A percentile compares a stretch with the other conserved stretches of the same genome.
Evolutionary conservation across 208 protist species (phyloP).

Genomic region (Leptomonas seymouri): DNA sequence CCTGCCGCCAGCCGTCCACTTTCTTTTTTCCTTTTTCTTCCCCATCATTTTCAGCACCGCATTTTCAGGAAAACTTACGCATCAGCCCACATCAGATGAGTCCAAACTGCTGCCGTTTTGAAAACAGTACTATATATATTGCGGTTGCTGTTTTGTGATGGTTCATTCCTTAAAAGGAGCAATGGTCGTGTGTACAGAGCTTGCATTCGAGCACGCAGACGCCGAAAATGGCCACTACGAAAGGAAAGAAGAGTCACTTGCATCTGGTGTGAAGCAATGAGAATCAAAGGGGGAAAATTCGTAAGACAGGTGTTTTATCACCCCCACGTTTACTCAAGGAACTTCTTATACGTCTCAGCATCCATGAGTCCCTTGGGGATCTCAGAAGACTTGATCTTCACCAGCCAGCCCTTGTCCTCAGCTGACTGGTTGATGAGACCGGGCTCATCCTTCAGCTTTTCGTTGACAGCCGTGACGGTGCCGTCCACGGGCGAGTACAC

Average conservation of each 20-base stretch:
- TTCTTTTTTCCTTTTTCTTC: no score
- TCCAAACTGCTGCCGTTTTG: no score
- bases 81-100: no score
- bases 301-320: not conserved
- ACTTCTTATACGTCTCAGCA: conserved; percentile 86
- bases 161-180: not conserved
- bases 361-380: conserved; percentile 81
- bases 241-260: conserved; percentile 1
- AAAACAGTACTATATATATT: not conserved
- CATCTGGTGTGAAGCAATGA: not conserved
- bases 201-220: conserved; percentile 7
- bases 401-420: conserved; percentile 87
- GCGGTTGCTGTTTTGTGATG: not conserved
- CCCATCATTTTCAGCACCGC: no score
- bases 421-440: conserved; percentile 87
- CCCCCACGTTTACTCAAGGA: conserved; percentile 68
- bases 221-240: not conserved
- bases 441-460: conserved; percentile 83
- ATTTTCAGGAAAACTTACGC: no score
- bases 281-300: not conserved
- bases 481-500: conserved; percentile 89
- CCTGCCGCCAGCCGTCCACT: no score
- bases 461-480: conserved; percentile 85
- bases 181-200: not conserved
- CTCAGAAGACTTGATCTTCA: conserved; percentile 84